phyloP scores from a whole-genome alignment of 2,329 filamentous ascomycete species.

The Grosmannia serpens region DNA sequence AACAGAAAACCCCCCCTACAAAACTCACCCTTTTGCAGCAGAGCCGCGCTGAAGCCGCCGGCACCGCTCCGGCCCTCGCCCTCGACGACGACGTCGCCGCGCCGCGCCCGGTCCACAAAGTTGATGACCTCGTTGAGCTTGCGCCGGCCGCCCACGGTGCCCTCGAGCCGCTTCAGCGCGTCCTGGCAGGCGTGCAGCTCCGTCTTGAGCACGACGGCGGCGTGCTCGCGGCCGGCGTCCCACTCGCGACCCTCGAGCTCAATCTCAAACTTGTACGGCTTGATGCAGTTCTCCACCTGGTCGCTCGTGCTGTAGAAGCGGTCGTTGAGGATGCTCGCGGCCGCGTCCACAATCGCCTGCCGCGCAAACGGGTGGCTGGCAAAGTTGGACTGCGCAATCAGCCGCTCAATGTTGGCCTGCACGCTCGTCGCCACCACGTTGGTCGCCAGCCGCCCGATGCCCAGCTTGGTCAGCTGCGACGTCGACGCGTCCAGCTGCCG shows the following conservation, averaged over 20 bases:
- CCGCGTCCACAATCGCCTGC: slow-evolving; percentile 85
- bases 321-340: slow-evolving; percentile 81
- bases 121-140: slow-evolving; percentile 82
- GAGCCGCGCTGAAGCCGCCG: slow-evolving; percentile 81
- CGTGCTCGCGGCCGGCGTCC: slow-evolving; percentile 73
- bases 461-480: slow-evolving; percentile 83
- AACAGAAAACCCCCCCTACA: slow-evolving; percentile 8
- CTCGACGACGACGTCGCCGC: slow-evolving; percentile 74
- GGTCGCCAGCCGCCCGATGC: slow-evolving; percentile 84
- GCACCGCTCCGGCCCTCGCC: slow-evolving; percentile 75
- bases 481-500: slow-evolving; percentile 88
- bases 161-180: slow-evolving; percentile 66
- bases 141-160: slow-evolving; percentile 63
- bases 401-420: slow-evolving; percentile 67
- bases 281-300: slow-evolving; percentile 97
- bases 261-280: slow-evolving; percentile 97
- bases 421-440: slow-evolving; percentile 84
- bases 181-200: slow-evolving; percentile 77
- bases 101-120: slow-evolving; percentile 84
- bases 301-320: slow-evolving; percentile 95
- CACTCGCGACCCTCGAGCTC: slow-evolving; percentile 89
- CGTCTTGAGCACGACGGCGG: slow-evolving; percentile 67
- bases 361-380: slow-evolving; percentile 82
- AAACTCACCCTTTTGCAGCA: slow-evolving; percentile 66
- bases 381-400: slow-evolving; percentile 76